Evolutionary conservation across 768 basidiomycete species (phyloP), one percentile per base, ranked within the genome.

Genomic region (Serendipita sp.): DNA sequence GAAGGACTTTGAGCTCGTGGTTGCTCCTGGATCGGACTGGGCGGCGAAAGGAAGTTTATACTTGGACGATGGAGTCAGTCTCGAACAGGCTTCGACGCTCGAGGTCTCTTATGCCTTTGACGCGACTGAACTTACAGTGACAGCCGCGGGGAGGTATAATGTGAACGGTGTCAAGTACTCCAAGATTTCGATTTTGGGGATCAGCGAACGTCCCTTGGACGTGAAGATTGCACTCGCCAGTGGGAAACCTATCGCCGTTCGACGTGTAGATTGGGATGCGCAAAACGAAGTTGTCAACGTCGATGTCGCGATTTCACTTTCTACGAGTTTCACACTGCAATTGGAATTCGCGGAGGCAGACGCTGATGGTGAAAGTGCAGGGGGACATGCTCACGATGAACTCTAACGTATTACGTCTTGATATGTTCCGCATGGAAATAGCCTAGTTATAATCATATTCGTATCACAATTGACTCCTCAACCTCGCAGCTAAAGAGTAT

Each of bases 1-100:
- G 68, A 78, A 74, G 10, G 79, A 81, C 69, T 87, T 86, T 65
- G 80, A 85, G 71, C 72, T 87, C 63, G 75, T 86, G 45, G 80
- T 86, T 36, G 86, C 85, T 0, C 83, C 83, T 1, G 76, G 76
- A 10, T 66, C 68, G n/a, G 71, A 77, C n/a, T 84, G 83, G 13
- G 72, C 68, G 0, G 85, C 86, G 0, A 67, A 68, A 3, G 85
- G 85, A 0, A 48, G 69, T 44, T 74, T 87, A 44, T 85, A 87
- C 70, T 67, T 84, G 41, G 86, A 87, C 69, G 85, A 87, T 66
- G 85, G 86, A 11, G 63, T 67, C 65, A 36, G 51, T 47, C 32
- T 32, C 41, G 30, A n/a, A 11, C 47, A 64, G 44, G 32, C 13
- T 8, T 15, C 44, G 63, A 64, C 47, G 28, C 35, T 60, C 5